Evolutionary conservation across 192 early-diverging fungal genomes (phyloP).

Genomic region (Coemansia biformis): DNA sequence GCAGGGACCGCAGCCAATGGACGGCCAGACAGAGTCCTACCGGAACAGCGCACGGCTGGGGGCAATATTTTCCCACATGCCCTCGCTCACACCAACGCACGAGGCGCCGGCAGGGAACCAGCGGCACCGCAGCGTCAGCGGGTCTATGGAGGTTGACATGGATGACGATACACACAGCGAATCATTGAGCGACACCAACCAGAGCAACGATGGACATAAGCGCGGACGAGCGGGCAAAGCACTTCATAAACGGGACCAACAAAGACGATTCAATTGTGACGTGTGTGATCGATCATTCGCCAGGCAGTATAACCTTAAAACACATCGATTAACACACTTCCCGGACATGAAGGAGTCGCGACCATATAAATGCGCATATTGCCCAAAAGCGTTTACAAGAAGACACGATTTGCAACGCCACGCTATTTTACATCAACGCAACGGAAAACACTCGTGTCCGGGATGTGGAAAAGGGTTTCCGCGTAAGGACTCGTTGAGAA

Average conservation of each 20-base stretch:
- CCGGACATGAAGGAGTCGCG: constrained; percentile 44
- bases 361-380: constrained; percentile 57
- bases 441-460: constrained; percentile 47
- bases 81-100: no score
- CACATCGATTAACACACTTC: constrained; percentile 69
- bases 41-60: no score
- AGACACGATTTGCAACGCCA: constrained; percentile 76
- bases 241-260: constrained; percentile 40
- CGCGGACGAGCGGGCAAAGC: constrained; percentile 20
- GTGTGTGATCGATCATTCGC: constrained; percentile 68
- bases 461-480: constrained; percentile 46
- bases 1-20: no score
- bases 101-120: no score
- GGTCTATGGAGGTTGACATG: constrained; percentile 2
- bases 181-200: background rate
- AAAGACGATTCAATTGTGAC: constrained; percentile 53
- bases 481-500: constrained; percentile 48
- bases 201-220: constrained; percentile 5
- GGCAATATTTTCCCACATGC: no score
- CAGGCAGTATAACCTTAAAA: constrained; percentile 75
- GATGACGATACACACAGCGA: constrained; percentile 8
- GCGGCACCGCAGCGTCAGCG: no score
- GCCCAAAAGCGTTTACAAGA: constrained; percentile 63
- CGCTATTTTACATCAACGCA: constrained; percentile 51
- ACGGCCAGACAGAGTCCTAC: no score